Conservation (phyloP, 78 protist genomes). For the Chrysochromulina parva region DNA sequence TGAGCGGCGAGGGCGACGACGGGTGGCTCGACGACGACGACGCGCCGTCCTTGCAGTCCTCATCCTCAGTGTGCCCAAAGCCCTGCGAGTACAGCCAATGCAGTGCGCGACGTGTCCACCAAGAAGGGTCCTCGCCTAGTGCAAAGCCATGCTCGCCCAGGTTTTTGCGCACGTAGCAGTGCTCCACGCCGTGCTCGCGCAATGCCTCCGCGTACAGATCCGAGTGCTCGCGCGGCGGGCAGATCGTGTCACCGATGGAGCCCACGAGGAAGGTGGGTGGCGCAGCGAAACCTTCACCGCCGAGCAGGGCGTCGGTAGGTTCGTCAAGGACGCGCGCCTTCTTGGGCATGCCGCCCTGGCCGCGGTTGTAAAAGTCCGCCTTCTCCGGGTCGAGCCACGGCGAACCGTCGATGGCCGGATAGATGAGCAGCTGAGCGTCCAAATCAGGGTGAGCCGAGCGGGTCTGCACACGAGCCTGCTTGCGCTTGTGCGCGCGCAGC, state of each 20-base stretch:
- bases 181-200: not conserved
- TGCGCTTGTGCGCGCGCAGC: not conserved
- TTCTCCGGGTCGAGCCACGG: not conserved
- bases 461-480: no score
- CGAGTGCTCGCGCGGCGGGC: not conserved
- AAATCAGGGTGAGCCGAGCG: no score
- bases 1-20: no score
- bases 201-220: not conserved
- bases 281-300: not conserved
- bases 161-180: not conserved
- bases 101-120: no score
- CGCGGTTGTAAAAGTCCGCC: not conserved
- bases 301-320: not conserved
- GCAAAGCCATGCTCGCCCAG: not conserved
- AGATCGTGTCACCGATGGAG: not conserved
- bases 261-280: not conserved
- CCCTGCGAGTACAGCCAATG: no score
- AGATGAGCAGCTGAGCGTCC: not conserved
- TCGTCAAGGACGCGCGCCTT: not conserved
- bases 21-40: no score
- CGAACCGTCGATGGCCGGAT: not conserved
- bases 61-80: no score
- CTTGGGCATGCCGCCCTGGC: not conserved
- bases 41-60: no score
- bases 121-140: not conserved